These are phyloP conservation scores for Gamsiella multidivaricata DNA, from an alignment of 192 early-diverging fungal species.

Conservation along the genomic window DNA sequence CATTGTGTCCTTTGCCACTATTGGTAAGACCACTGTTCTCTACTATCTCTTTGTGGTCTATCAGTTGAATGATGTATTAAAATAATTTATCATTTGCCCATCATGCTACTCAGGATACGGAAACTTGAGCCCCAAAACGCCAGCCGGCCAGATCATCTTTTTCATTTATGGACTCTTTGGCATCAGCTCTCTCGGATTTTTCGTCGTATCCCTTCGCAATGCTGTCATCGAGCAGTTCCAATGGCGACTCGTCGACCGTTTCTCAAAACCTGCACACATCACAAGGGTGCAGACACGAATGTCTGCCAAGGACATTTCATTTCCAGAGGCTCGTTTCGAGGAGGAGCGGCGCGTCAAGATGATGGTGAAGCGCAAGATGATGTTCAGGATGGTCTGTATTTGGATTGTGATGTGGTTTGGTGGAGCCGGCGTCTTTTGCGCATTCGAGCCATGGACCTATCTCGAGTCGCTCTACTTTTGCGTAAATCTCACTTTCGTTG, in stretches of 20 bases:
- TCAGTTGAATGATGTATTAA: neutral
- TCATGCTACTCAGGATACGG: conserved; percentile 50
- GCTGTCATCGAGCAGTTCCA: conserved; percentile 53
- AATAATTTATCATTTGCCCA: neutral
- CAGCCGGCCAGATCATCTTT: conserved; percentile 28
- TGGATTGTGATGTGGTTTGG: conserved; percentile 53
- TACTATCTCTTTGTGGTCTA: neutral
- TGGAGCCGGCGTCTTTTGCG: conserved; percentile 43
- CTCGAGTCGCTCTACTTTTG: conserved; percentile 49
- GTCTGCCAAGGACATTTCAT: conserved; percentile 50
- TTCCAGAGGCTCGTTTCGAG: conserved; percentile 30
- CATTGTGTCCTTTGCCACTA: conserved; percentile 53
- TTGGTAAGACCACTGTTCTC: conserved; percentile 20
- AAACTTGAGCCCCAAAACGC: conserved; percentile 37
- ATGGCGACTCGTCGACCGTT: conserved; percentile 41
- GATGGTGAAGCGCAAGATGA: conserved; percentile 48
- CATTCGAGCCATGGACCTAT: conserved; percentile 33
- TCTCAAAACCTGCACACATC: conserved; percentile 43
- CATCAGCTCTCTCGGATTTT: conserved; percentile 47
- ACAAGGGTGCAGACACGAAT: conserved; percentile 52
- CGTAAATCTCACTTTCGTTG: no score
- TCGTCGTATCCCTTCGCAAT: conserved; percentile 50
- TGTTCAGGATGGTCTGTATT: conserved; percentile 31
- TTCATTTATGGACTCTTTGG: conserved; percentile 42
- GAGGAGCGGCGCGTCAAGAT: conserved; percentile 43